Conservation (phyloP, 108 stramenopile genomes). For the Fragilaria crotonensis region DNA sequence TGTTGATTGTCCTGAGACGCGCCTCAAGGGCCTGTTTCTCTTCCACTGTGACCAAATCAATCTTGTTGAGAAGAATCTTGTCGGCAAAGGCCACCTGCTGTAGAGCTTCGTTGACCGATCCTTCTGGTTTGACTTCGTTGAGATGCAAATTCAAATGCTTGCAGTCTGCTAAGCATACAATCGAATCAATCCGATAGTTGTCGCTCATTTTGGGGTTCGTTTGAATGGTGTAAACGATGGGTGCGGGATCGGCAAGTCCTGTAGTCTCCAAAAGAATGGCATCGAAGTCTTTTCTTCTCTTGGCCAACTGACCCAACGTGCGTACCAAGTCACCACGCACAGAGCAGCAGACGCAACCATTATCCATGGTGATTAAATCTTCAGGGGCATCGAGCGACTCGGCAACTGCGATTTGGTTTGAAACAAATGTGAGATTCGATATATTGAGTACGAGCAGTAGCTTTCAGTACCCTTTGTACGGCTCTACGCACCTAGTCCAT, state of each 20-base stretch:
- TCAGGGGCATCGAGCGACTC: constrained; percentile 88
- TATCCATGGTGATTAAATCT: constrained; percentile 98
- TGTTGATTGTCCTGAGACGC: constrained; percentile 69
- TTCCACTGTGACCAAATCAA: constrained; percentile 85
- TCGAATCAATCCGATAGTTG: constrained; percentile 78
- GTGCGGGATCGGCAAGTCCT: constrained; percentile 93
- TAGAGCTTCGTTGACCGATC: constrained; percentile 83
- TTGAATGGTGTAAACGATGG: constrained; percentile 94
- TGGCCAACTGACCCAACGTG: constrained; percentile 82
- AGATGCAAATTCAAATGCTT: constrained; percentile 86
- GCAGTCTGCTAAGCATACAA: constrained; percentile 88
- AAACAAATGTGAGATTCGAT: neutral
- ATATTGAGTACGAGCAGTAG: too few relatives aligned
- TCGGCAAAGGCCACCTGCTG: constrained; percentile 98
- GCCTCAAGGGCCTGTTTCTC: constrained; percentile 81
- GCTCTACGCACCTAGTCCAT: constrained; percentile 73
- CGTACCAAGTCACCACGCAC: constrained; percentile 96
- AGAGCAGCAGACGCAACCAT: constrained; percentile 99
- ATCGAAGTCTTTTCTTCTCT: constrained; percentile 87
- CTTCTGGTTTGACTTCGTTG: constrained; percentile 88
- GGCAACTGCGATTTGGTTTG: constrained; percentile 42
- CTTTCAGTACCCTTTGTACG: too few relatives aligned
- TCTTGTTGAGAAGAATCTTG: constrained; percentile 94
- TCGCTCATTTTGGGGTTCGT: constrained; percentile 87
- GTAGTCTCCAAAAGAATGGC: constrained; percentile 94